Conservation (phyloP, 768 basidiomycete genomes). For the Royoungia palumana region DNA sequence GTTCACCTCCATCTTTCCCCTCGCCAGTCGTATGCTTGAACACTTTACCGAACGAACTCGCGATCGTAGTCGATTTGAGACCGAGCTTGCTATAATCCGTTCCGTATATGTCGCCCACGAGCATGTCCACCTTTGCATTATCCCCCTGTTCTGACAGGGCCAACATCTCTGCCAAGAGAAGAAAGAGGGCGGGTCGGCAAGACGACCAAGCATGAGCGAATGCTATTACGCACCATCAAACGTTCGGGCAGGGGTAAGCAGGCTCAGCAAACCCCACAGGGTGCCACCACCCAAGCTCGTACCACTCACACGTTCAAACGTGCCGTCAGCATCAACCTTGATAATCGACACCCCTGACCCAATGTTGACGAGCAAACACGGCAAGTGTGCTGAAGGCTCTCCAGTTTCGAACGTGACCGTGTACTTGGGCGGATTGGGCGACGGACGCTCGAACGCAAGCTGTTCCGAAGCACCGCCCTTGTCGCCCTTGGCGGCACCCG, state of each 20-base stretch:
- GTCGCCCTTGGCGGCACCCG: conserved; percentile 16
- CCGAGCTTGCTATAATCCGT: conserved; percentile 94
- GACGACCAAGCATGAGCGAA: not conserved
- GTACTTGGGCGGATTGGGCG: conserved; percentile 86
- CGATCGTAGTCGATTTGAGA: conserved; percentile 96
- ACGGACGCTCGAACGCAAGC: conserved; percentile 69
- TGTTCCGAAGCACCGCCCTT: conserved; percentile 3
- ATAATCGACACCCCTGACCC: conserved; percentile 97
- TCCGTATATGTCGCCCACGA: conserved; percentile 99
- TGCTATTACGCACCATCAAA: conserved; percentile 82
- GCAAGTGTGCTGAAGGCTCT: conserved; percentile 81
- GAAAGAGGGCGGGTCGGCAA: conserved; percentile 4
- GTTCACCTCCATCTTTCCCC: conserved; percentile 39
- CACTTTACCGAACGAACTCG: conserved; percentile 97
- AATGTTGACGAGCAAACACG: conserved; percentile 96
- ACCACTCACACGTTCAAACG: conserved; percentile 93
- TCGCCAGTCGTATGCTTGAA: conserved; percentile 75
- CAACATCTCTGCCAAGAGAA: conserved; percentile 76
- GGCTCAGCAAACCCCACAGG: conserved; percentile 90
- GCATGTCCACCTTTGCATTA: conserved; percentile 94
- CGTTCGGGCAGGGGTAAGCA: conserved; percentile 90
- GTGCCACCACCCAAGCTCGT: conserved; percentile 98
- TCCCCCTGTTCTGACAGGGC: conserved; percentile 90
- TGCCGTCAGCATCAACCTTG: conserved; percentile 93
- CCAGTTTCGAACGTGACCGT: conserved; percentile 83